Evolutionary conservation across 2,329 filamentous ascomycete species (phyloP).

Genomic region (Sclerotinia borealis): DNA sequence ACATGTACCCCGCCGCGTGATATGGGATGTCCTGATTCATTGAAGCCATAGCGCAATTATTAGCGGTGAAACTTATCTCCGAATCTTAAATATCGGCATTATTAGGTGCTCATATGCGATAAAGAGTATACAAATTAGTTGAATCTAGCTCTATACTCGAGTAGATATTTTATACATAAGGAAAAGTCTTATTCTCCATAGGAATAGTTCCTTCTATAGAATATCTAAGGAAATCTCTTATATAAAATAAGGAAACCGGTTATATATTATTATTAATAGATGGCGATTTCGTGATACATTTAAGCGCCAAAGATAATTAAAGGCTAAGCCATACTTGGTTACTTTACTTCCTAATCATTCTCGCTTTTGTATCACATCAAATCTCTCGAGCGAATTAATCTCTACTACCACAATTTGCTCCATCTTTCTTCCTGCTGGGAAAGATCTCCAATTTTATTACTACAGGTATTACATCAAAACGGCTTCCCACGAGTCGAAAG

Average conservation of each 20-base stretch:
- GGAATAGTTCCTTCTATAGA: too few species aligned
- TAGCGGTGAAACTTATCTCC: conserved; percentile 4
- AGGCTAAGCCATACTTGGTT: background rate
- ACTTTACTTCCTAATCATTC: background rate
- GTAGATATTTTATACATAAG: too few species aligned
- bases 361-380: background rate
- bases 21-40: background rate
- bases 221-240: too few species aligned
- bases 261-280: too few species aligned
- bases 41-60: background rate
- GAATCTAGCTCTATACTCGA: too few species aligned
- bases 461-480: conserved; percentile 26
- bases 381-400: background rate
- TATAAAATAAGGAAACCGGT: too few species aligned
- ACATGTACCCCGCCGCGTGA: conserved; percentile 11
- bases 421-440: background rate
- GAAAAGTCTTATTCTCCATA: too few species aligned
- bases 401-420: conserved; percentile 2
- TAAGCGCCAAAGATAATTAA: too few species aligned
- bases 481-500: conserved; percentile 31
- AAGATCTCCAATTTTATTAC: conserved; percentile 1
- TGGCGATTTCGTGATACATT: too few species aligned
- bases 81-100: background rate
- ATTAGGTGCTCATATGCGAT: too few species aligned
- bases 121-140: too few species aligned